Percentiles rank a stretch among this genome's conserved stretches.
phyloP scores from a whole-genome alignment of 139 green algal genomes.

The Chlamydomonas sp. region DNA sequence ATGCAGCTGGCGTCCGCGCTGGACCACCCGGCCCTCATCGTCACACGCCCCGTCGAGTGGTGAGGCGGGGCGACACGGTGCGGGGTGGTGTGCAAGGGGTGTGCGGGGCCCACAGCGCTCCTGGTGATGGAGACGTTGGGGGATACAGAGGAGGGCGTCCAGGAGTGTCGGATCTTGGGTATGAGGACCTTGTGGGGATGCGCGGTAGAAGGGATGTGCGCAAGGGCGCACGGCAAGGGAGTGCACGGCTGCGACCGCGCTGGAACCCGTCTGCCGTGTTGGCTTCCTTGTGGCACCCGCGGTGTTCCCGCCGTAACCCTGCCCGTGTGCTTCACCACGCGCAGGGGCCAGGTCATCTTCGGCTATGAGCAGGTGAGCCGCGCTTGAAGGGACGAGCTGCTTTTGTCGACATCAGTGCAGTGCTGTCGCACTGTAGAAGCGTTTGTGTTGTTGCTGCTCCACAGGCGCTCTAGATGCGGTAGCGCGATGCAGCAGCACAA shows the following conservation, averaged over 20 bases:
- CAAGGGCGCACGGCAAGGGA: too few relatives aligned
- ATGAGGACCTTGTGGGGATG: neutral
- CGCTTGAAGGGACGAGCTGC: neutral
- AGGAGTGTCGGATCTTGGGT: too few relatives aligned
- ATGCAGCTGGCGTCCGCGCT: slow-evolving; percentile 56
- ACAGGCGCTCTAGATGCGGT: too few relatives aligned
- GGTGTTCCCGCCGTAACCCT: too few relatives aligned
- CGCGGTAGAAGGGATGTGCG: too few relatives aligned
- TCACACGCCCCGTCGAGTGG: slow-evolving; percentile 83
- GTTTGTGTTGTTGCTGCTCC: too few relatives aligned
- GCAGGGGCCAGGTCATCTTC: slow-evolving; percentile 87
- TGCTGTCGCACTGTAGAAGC: too few relatives aligned
- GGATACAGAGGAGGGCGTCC: too few relatives aligned
- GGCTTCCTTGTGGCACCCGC: too few relatives aligned
- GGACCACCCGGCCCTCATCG: slow-evolving; percentile 72
- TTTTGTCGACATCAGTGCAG: too few relatives aligned
- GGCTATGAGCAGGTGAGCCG: slow-evolving; percentile 82
- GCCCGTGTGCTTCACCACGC: neutral
- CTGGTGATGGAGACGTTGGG: too few relatives aligned
- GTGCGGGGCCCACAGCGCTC: neutral
- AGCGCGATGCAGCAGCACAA: too few relatives aligned
- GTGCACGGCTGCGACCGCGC: neutral
- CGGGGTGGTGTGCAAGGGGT: neutral
- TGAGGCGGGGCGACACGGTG: slow-evolving; percentile 29
- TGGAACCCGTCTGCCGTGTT: neutral